Percentiles rank a stretch among this genome's conserved stretches.
Evolutionary conservation across 768 basidiomycete species (phyloP).

Genomic region (Phlebiopsis flavidoalba): DNA sequence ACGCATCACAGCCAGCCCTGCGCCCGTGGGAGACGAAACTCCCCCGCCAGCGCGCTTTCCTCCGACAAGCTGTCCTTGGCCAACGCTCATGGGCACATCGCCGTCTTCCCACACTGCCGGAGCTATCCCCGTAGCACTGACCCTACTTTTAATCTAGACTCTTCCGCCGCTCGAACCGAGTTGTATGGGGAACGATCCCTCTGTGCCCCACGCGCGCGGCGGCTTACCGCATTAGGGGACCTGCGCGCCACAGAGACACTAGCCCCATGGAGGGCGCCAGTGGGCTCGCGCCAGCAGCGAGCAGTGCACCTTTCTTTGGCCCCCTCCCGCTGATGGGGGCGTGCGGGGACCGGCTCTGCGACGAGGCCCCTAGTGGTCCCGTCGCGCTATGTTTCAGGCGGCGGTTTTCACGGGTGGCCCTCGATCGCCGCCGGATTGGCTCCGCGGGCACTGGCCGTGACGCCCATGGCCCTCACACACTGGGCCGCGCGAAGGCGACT

Average conservation of each 20-base stretch:
- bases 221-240: too few species aligned
- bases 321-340: not conserved
- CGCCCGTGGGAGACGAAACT: not conserved
- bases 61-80: not conserved
- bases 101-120: too few species aligned
- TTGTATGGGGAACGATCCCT: too few species aligned
- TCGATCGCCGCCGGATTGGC: not conserved
- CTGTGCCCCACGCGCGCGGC: too few species aligned
- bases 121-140: too few species aligned
- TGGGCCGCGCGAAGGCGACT: too few species aligned
- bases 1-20: not conserved
- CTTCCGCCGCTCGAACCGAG: too few species aligned
- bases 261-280: too few species aligned
- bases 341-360: not conserved
- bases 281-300: too few species aligned
- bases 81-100: too few species aligned
- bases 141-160: too few species aligned
- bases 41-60: not conserved
- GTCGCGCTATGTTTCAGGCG: not conserved
- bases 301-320: slow-evolving; percentile 1
- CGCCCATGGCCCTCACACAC: not conserved
- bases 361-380: not conserved
- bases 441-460: not conserved
- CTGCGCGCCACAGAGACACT: too few species aligned
- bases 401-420: not conserved